phyloP scores from a whole-genome alignment of 257 asterid species.

The Nicotiana sylvestris region DNA sequence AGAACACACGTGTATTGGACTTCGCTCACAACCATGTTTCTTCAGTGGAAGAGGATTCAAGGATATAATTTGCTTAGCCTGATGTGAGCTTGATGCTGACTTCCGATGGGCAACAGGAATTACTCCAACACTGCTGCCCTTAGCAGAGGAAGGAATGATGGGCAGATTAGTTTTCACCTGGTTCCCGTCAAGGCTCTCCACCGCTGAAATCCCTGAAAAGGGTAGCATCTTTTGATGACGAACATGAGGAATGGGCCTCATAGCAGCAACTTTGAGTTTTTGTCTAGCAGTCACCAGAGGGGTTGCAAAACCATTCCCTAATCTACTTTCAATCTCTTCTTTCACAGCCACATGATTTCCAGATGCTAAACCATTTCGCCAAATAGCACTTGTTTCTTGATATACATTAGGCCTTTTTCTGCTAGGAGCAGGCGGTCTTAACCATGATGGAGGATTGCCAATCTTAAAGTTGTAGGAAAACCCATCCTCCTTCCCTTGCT shows the following conservation, averaged over 20 bases:
- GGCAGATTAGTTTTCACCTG: slow-evolving; percentile 55
- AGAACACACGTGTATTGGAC: slow-evolving; percentile 85
- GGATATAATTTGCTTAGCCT: slow-evolving; percentile 87
- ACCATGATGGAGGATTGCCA: slow-evolving; percentile 66
- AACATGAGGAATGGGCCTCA: slow-evolving; percentile 93
- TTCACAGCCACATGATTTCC: slow-evolving; percentile 25
- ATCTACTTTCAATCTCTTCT: slow-evolving; percentile 30
- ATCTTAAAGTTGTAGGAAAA: slow-evolving; percentile 28
- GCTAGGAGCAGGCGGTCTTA: slow-evolving; percentile 80
- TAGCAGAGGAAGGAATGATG: slow-evolving; percentile 43
- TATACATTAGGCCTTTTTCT: slow-evolving; percentile 49
- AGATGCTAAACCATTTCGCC: slow-evolving; percentile 28
- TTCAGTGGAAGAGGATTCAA: slow-evolving; percentile 93
- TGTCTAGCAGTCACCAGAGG: slow-evolving; percentile 39
- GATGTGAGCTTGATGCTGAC: slow-evolving; percentile 58
- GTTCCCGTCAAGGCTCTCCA: slow-evolving; percentile 51
- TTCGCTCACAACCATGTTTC: slow-evolving; percentile 93
- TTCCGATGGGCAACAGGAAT: slow-evolving; percentile 59
- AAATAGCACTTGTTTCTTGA: slow-evolving; percentile 29
- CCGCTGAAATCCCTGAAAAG: slow-evolving; percentile 51
- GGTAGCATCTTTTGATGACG: slow-evolving; percentile 98
- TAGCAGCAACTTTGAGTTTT: slow-evolving; percentile 62
- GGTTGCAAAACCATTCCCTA: slow-evolving; percentile 38
- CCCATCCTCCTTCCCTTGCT: slow-evolving; percentile 36
- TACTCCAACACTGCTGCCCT: slow-evolving; percentile 48